Evolutionary conservation across 73 alveolate species (phyloP), one percentile per base, ranked within the genome.

Genomic region (Paramecium octaurelia): DNA sequence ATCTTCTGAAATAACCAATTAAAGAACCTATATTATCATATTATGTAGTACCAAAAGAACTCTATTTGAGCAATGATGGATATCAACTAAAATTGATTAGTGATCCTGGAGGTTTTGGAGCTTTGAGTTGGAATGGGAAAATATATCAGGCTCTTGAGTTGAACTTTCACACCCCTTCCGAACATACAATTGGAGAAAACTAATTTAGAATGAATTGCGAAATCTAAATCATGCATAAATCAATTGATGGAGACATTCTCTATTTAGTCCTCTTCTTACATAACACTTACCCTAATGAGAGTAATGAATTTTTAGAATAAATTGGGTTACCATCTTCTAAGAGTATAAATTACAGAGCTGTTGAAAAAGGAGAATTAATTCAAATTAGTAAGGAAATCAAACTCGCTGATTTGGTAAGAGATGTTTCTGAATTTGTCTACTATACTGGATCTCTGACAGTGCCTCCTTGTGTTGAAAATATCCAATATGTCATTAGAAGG

Each of bases 101-200:
- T 34, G 88, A 75, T 40, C 38, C 58, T 29, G 35, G 38, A 36
- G 88, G 88, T 31, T 75, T 75, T 75, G 88, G 88, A 35, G 88
- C 48, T 10, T 36, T 75, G 34, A 40, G 35, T 21, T 75, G 88
- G 88, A 75, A 75, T 75, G 88, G 88, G 14, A 40, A 31, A 36
- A 34, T 75, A 40, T 75, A 36, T 35, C 35, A 75, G 11, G 88
- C 88, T 34, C 42, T 21, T 21, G 88, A 75, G 35, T 31, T 75
- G 20, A 75, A 75, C 21, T 75, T 75, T 75, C 88, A 75, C 21
- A 75, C 88, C 2, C 88, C 88, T 36, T 75, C 88, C 3, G 88
- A 75, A 36, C 88, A 75, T 36, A 34, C 59, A 1, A 36, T 75
- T 3, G 88, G 88, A 0, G 38, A 36, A 75, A 36, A 75, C 8